A percentile compares a stretch with the other conserved stretches of the same genome.
These are phyloP conservation scores for Hygrophoropsis aurantiaca DNA, from an alignment of 768 basidiomycete species.

Conservation along the genomic window DNA sequence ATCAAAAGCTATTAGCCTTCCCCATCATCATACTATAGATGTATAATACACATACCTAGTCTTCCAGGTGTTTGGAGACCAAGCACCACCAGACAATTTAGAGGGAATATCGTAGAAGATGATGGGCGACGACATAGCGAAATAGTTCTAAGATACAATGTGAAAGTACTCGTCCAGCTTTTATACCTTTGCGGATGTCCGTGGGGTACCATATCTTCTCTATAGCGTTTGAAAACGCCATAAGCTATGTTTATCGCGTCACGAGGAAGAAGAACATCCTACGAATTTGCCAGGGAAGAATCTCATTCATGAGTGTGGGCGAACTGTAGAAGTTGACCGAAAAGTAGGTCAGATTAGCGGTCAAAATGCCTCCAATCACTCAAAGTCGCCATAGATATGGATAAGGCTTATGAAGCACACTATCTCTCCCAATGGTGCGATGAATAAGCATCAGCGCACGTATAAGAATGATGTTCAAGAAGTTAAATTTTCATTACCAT, in stretches of 20 bases:
- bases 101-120: slow-evolving; percentile 49
- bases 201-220: background rate
- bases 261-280: background rate
- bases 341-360: no score
- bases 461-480: no score
- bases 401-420: no score
- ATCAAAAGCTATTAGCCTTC: slow-evolving; percentile 1
- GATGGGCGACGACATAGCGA: slow-evolving; percentile 25
- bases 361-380: no score
- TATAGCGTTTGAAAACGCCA: background rate
- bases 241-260: slow-evolving; percentile 7
- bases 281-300: no score
- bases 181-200: slow-evolving; percentile 3
- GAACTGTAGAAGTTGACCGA: no score
- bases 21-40: background rate
- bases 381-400: no score
- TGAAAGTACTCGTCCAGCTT: slow-evolving; percentile 7
- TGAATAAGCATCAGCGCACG: no score
- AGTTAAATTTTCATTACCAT: slow-evolving; percentile 2
- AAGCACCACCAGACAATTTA: slow-evolving; percentile 26
- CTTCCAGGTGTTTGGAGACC: slow-evolving; percentile 50
- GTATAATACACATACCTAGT: slow-evolving; percentile 30
- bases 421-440: no score
- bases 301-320: no score
- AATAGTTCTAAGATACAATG: background rate